These are phyloP conservation scores for Austroboletus eburneus DNA, from an alignment of 768 basidiomycete species.

Conservation along the genomic window DNA sequence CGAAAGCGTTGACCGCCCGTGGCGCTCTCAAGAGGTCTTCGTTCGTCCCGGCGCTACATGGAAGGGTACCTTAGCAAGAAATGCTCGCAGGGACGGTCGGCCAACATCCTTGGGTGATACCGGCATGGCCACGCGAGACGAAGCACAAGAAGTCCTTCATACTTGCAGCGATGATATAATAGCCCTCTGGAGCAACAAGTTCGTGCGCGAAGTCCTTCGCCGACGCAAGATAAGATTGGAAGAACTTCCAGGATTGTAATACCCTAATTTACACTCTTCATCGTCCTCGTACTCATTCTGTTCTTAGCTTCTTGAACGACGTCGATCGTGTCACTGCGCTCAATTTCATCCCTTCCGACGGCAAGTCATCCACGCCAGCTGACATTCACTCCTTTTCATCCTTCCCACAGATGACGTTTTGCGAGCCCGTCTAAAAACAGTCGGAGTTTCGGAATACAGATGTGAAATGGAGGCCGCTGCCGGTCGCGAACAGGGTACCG, in stretches of 20 bases:
- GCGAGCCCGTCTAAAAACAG: slow-evolving; percentile 51
- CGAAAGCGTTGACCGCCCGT: slow-evolving; percentile 17
- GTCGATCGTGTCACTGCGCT: slow-evolving; percentile 44
- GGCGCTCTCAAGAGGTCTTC: slow-evolving; percentile 36
- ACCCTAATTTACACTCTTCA: slow-evolving; percentile 1
- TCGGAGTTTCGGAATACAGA: slow-evolving; percentile 78
- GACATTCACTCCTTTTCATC: background rate
- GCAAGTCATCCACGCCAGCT: slow-evolving; percentile 21
- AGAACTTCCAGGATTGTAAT: slow-evolving; percentile 49
- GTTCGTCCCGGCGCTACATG: slow-evolving; percentile 62
- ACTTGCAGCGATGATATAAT: slow-evolving; percentile 41
- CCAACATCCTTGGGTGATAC: slow-evolving; percentile 27
- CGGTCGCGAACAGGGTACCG: slow-evolving; percentile 46
- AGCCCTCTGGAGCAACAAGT: slow-evolving; percentile 42
- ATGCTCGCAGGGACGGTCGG: slow-evolving; percentile 19
- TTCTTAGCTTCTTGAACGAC: slow-evolving; percentile 45
- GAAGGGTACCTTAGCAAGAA: slow-evolving; percentile 53
- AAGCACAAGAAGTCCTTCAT: slow-evolving; percentile 39
- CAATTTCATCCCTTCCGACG: slow-evolving; percentile 45
- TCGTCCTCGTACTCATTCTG: background rate
- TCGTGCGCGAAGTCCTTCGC: slow-evolving; percentile 40
- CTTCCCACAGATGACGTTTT: slow-evolving; percentile 44
- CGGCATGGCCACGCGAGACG: slow-evolving; percentile 29
- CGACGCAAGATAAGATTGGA: slow-evolving; percentile 45
- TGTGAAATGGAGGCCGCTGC: slow-evolving; percentile 71